phyloP scores from a whole-genome alignment of 257 asterid species.

The Nicotiana paniculata region DNA sequence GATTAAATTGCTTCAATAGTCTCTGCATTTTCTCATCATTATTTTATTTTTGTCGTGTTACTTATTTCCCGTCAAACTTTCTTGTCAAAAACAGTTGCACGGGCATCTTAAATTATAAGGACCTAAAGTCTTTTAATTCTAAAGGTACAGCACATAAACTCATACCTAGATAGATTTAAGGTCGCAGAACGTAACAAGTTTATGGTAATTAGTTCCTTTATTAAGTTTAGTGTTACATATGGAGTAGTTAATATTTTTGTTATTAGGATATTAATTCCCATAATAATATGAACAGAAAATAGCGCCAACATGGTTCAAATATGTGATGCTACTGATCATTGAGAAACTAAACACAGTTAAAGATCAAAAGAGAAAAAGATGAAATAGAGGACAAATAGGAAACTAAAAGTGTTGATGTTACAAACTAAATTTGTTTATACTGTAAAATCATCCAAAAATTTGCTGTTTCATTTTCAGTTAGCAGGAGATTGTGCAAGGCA shows the following conservation, averaged over 20 bases:
- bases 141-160: background rate
- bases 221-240: background rate
- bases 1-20: background rate
- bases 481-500: background rate
- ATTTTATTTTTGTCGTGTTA: background rate
- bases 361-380: background rate
- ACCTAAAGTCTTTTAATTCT: background rate
- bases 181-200: background rate
- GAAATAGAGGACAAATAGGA: background rate
- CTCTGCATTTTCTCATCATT: background rate
- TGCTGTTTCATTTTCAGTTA: background rate
- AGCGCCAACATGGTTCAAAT: background rate
- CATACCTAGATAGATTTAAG: background rate
- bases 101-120: background rate
- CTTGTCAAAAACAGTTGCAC: background rate
- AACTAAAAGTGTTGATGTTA: background rate
- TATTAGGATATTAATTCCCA: background rate
- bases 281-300: background rate
- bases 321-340: conserved; percentile 1
- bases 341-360: background rate
- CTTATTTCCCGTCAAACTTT: background rate
- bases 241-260: background rate
- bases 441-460: background rate
- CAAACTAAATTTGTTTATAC: background rate
- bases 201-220: background rate